Base-by-base conservation (phyloP, 495 filamentous ascomycete species). In the Haplographium delicatum region DNA sequence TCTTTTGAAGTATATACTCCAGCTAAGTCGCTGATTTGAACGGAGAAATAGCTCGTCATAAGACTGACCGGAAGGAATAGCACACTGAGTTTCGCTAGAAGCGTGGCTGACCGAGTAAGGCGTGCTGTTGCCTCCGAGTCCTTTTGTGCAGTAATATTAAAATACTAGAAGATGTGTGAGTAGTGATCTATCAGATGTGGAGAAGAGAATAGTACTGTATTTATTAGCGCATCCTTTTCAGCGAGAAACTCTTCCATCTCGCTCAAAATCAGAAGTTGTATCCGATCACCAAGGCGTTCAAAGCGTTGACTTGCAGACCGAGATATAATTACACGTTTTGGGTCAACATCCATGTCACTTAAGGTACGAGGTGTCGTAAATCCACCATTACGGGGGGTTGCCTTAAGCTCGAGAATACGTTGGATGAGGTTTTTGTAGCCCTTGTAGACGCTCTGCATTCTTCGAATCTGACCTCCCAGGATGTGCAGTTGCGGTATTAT, bases 61-160 rank as follows among this genome's bases (percentile, higher is more conserved):
- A 95, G 71, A 53, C 81, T 87, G 53, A 95, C 82, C 3, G 89
- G 89, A 37, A 95, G 69, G 68, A 95, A 95, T 37, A 94, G 70
- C 41, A 94, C 88, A 10, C 84, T 88, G 37, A 86, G 80, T 61
- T 91, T 91, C 22, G 85, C 86, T 11, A 94, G 69, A n/a, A 93
- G 68, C 31, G 89, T 87, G n/a, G 89, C 89, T 52, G 87, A 83
- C 24, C 86, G 73, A 0, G 87, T 91, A 19, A 95, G 73, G 24
- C 82, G 78, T 43, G 91, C 88, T 5, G 90, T 85, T 2, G 83
- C 80, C 47, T 84, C 75, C 2, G 86, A 88, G 67, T 95, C 85
- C 59, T 88, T 88, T 59, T 91, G 82, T 10, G 88, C 83, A 47
- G 88, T 89, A 57, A 95, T 74, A 68, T 90, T 91, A 75, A 93